Percentiles rank a stretch among this genome's conserved stretches.
Conservation (phyloP, 2,329 filamentous ascomycete species). For the Aspergillus japonicus region DNA sequence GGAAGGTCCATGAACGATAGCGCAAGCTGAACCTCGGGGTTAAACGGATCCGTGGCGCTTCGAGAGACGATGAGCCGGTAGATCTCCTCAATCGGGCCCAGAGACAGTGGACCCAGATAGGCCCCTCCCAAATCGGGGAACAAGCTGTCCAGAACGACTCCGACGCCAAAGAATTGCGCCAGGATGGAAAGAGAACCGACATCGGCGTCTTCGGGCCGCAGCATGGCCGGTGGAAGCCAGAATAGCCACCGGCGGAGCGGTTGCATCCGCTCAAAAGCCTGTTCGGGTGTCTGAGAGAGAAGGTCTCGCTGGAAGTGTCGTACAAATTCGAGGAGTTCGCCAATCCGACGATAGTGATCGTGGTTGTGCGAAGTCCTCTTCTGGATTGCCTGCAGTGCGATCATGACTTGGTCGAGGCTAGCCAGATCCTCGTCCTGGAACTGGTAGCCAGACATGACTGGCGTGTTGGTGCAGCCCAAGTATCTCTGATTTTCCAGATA, state of each 20-base stretch:
- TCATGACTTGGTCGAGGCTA: conserved; percentile 65
- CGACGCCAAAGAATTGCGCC: conserved; percentile 87
- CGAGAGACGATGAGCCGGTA: conserved; percentile 70
- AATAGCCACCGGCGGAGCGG: conserved; percentile 90
- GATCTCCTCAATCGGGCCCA: conserved; percentile 83
- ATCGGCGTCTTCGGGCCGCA: conserved; percentile 74
- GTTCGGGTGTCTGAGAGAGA: conserved; percentile 67
- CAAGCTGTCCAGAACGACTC: conserved; percentile 81
- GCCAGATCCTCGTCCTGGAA: conserved; percentile 65
- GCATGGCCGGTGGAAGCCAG: conserved; percentile 84
- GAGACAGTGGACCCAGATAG: conserved; percentile 78
- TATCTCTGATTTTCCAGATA: conserved; percentile 43
- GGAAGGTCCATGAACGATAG: conserved; percentile 70
- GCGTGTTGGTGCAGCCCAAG: conserved; percentile 35
- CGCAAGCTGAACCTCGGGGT: conserved; percentile 60
- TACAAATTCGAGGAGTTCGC: conserved; percentile 70
- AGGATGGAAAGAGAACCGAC: conserved; percentile 78
- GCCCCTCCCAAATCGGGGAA: conserved; percentile 89
- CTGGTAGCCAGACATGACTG: conserved; percentile 34
- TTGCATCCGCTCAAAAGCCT: conserved; percentile 88
- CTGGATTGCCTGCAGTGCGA: conserved; percentile 59
- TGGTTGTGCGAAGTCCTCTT: conserved; percentile 66
- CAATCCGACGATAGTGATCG: conserved; percentile 67
- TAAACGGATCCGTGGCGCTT: conserved; percentile 59
- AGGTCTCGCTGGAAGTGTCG: conserved; percentile 70